phyloP scores from a whole-genome alignment of 2,329 filamentous ascomycete genomes.

The Xylariaceae sp. region DNA sequence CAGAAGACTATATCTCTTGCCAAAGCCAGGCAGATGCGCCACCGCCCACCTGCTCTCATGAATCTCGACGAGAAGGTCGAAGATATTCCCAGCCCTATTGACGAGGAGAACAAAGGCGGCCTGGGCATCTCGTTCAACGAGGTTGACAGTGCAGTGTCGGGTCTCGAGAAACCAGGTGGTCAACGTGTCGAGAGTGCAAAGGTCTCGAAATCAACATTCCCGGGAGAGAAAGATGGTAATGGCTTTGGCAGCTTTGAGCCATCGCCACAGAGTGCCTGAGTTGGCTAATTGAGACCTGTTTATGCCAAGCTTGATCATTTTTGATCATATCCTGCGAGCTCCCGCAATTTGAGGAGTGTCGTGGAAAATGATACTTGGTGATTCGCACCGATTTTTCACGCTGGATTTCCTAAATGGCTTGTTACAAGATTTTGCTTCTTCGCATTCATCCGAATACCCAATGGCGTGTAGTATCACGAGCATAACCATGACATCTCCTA shows the following conservation, averaged over 20 bases:
- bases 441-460: too few species aligned
- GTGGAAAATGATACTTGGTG: too few species aligned
- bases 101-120: slow-evolving; percentile 34
- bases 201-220: slow-evolving; percentile 31
- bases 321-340: too few species aligned
- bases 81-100: slow-evolving; percentile 23
- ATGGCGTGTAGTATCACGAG: too few species aligned
- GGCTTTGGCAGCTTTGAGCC: slow-evolving; percentile 13
- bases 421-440: neutral
- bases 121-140: slow-evolving; percentile 37
- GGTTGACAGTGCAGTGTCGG: slow-evolving; percentile 38
- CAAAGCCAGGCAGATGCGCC: slow-evolving; percentile 83
- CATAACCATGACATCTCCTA: too few species aligned
- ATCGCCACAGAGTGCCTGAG: slow-evolving; percentile 31
- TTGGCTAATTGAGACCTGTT: neutral
- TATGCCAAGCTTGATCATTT: too few species aligned
- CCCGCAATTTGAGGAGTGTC: too few species aligned
- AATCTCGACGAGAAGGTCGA: slow-evolving; percentile 54
- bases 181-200: slow-evolving; percentile 33
- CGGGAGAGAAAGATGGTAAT: slow-evolving; percentile 30
- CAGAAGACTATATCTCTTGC: slow-evolving; percentile 93
- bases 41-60: slow-evolving; percentile 87
- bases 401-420: slow-evolving; percentile 5
- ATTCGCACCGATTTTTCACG: too few species aligned
- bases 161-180: slow-evolving; percentile 35